A percentile compares a stretch with the other conserved stretches of the same genome.
Evolutionary conservation across 768 basidiomycete genomes (phyloP).

Genomic region (Fomitopsis serialis): DNA sequence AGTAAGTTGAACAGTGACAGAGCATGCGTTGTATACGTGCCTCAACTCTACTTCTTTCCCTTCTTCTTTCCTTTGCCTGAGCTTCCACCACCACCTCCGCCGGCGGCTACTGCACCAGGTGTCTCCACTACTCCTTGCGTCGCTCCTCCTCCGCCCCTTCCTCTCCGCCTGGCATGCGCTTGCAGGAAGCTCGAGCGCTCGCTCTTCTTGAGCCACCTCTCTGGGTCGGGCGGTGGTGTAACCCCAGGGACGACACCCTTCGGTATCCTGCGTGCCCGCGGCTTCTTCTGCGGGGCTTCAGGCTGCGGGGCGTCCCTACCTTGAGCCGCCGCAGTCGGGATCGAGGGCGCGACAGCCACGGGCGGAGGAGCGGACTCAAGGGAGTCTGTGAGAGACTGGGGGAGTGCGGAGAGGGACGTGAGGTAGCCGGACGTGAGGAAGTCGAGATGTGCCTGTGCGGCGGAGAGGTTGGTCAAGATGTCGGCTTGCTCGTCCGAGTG

Average conservation of each 20-base stretch:
- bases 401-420: slow-evolving; percentile 56
- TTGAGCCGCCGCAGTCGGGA: slow-evolving; percentile 4
- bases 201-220: slow-evolving; percentile 85
- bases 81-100: slow-evolving; percentile 28
- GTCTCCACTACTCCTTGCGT: slow-evolving; percentile 59
- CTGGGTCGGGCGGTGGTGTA: slow-evolving; percentile 80
- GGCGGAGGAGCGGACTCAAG: slow-evolving; percentile 66
- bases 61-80: slow-evolving; percentile 62
- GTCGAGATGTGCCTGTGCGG: slow-evolving; percentile 77
- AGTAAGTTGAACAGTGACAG: neutral
- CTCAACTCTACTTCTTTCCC: slow-evolving; percentile 35
- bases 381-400: slow-evolving; percentile 41
- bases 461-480: slow-evolving; percentile 79
- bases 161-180: slow-evolving; percentile 47
- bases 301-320: slow-evolving; percentile 17
- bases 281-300: slow-evolving; percentile 36
- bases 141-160: slow-evolving; percentile 50
- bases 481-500: slow-evolving; percentile 85
- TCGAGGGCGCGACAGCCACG: slow-evolving; percentile 18
- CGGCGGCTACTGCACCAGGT: slow-evolving; percentile 19
- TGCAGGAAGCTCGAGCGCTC: slow-evolving; percentile 57
- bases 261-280: slow-evolving; percentile 64
- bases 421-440: slow-evolving; percentile 73
- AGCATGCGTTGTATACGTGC: neutral
- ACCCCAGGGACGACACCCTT: slow-evolving; percentile 73